phyloP scores from a whole-genome alignment of 148 eudicot species.

The Cornus suecica region DNA sequence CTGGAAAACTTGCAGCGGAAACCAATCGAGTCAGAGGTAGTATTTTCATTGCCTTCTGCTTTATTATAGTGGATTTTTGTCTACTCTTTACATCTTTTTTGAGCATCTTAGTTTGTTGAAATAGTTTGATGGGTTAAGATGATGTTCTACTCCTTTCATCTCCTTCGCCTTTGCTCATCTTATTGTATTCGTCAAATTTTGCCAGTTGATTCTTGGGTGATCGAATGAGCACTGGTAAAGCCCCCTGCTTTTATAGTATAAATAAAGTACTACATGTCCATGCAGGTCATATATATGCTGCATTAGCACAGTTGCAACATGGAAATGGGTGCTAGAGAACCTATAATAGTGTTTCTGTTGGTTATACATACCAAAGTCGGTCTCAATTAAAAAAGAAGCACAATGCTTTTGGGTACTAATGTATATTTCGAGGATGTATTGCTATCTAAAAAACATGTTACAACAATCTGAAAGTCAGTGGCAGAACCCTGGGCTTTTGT shows the following conservation, averaged over 20 bases:
- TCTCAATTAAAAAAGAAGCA: too few relatives aligned
- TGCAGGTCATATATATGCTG: background rate
- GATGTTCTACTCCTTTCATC: background rate
- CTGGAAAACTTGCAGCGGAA: conserved; percentile 98
- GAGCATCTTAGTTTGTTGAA: background rate
- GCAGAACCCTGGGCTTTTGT: background rate
- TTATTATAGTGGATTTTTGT: background rate
- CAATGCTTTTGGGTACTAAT: background rate
- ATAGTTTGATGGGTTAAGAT: background rate
- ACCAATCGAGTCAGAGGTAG: conserved; percentile 93
- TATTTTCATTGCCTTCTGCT: background rate
- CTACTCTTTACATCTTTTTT: background rate
- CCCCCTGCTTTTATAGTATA: too few relatives aligned
- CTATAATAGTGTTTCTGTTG: too few relatives aligned
- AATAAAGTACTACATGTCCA: background rate
- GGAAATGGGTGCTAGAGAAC: too few relatives aligned
- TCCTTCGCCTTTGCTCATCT: background rate
- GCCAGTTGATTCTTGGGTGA: background rate
- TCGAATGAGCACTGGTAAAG: too few relatives aligned
- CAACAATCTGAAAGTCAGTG: background rate
- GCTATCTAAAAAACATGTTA: background rate
- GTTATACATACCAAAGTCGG: too few relatives aligned
- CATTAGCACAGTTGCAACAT: too few relatives aligned
- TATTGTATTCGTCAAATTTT: background rate
- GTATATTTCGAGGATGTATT: background rate